Conservation (phyloP, 495 filamentous ascomycete genomes). For the Pyronema domesticum region DNA sequence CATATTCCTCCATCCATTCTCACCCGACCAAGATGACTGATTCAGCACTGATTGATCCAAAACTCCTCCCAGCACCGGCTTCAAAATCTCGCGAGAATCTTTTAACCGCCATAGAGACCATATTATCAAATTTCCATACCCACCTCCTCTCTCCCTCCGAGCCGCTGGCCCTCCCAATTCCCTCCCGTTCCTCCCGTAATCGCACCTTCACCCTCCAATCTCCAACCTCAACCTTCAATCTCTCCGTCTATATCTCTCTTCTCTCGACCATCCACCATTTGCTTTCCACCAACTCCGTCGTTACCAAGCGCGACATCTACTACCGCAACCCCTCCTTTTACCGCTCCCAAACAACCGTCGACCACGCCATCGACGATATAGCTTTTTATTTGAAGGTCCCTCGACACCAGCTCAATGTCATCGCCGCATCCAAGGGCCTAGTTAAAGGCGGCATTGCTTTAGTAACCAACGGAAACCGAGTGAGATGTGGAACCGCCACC, state of each 20-base stretch:
- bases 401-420: conserved; percentile 47
- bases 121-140: background rate
- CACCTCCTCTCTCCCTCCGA: background rate
- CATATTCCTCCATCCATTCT: background rate
- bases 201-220: background rate
- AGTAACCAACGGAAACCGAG: conserved; percentile 23
- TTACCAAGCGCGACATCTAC: conserved; percentile 54
- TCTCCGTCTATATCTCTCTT: background rate
- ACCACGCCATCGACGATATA: conserved; percentile 66
- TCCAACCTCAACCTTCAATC: background rate
- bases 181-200: background rate
- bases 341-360: conserved; percentile 52
- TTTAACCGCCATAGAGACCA: background rate
- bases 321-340: conserved; percentile 75
- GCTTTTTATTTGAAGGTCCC: conserved; percentile 55
- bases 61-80: background rate
- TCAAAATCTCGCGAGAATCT: background rate
- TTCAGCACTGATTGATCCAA: too few species aligned
- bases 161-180: background rate
- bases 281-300: background rate
- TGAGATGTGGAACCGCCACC: background rate
- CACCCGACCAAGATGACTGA: background rate
- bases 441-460: conserved; percentile 32
- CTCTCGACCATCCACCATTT: background rate
- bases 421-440: conserved; percentile 58